Percentiles rank a stretch among this genome's conserved stretches.
Evolutionary conservation across 148 eudicot species (phyloP).

Genomic region (Rhododendron williamsianum): DNA sequence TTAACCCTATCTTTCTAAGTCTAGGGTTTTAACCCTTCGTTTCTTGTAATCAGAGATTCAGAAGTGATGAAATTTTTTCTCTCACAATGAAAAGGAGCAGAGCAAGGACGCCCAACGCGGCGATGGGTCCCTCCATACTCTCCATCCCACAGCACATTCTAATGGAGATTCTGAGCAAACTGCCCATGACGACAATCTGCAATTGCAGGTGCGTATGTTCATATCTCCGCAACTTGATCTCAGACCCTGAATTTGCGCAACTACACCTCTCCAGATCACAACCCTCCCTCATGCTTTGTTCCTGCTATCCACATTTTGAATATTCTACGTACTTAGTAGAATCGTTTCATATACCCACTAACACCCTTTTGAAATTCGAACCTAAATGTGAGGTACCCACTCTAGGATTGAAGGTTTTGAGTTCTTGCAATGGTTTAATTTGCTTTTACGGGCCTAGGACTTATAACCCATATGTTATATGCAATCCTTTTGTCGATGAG

Average conservation of each 20-base stretch:
- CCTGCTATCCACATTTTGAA: too few species aligned
- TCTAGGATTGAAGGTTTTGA: neutral
- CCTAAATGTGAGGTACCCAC: neutral
- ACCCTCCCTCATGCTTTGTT: neutral
- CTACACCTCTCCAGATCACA: neutral
- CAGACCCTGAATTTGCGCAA: neutral
- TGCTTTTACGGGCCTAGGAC: conserved; percentile 20
- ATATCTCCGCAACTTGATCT: neutral
- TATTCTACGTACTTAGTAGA: too few species aligned
- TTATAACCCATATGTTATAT: conserved; percentile 25
- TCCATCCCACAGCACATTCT: neutral
- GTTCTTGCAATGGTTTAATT: conserved; percentile 40
- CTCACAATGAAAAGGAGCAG: neutral
- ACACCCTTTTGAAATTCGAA: neutral
- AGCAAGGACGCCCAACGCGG: too few species aligned
- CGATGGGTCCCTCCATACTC: neutral
- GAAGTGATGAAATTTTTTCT: neutral
- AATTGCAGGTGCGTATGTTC: conserved; percentile 2
- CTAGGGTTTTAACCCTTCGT: too few species aligned
- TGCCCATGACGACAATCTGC: neutral
- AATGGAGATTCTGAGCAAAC: neutral
- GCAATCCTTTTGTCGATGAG: conserved; percentile 35
- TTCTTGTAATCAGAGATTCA: neutral
- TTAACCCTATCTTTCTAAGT: too few species aligned
- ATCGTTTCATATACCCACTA: too few species aligned